Percentiles rank a stretch among this genome's conserved stretches.
phyloP scores from a whole-genome alignment of 163 green algal species.

The Prototheca wickerhamii region DNA sequence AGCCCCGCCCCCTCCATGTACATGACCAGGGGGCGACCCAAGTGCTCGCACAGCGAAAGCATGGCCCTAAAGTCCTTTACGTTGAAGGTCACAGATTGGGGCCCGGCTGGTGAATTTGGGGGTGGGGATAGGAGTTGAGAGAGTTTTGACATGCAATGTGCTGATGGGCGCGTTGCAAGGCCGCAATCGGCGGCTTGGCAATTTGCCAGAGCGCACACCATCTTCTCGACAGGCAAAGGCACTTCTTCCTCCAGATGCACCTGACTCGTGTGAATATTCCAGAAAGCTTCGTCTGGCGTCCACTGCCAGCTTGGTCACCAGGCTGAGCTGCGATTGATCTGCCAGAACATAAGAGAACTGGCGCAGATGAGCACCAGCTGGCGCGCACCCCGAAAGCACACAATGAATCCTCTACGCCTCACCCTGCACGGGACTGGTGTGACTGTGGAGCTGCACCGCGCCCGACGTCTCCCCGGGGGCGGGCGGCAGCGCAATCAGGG shows the following conservation, averaged over 20 bases:
- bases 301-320: conserved; percentile 1
- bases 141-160: not conserved
- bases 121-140: too few species aligned
- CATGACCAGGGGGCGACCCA: conserved; percentile 45
- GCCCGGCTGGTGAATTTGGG: too few species aligned
- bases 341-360: not conserved
- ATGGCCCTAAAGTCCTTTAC: conserved; percentile 65
- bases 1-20: conserved; percentile 44
- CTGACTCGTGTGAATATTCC: not conserved
- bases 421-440: conserved; percentile 2
- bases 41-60: conserved; percentile 46
- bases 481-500: conserved; percentile 36
- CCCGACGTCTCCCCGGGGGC: not conserved
- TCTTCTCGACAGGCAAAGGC: too few species aligned
- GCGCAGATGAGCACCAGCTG: not conserved
- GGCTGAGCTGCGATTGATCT: not conserved
- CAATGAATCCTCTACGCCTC: not conserved
- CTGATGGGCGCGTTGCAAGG: not conserved
- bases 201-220: not conserved
- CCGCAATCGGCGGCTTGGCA: not conserved
- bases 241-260: too few species aligned
- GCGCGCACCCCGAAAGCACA: not conserved
- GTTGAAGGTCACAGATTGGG: conserved; percentile 72
- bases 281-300: not conserved
- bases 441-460: not conserved